Evolutionary conservation across 2,329 filamentous ascomycete species (phyloP).

Genomic region (Exophiala sideris): DNA sequence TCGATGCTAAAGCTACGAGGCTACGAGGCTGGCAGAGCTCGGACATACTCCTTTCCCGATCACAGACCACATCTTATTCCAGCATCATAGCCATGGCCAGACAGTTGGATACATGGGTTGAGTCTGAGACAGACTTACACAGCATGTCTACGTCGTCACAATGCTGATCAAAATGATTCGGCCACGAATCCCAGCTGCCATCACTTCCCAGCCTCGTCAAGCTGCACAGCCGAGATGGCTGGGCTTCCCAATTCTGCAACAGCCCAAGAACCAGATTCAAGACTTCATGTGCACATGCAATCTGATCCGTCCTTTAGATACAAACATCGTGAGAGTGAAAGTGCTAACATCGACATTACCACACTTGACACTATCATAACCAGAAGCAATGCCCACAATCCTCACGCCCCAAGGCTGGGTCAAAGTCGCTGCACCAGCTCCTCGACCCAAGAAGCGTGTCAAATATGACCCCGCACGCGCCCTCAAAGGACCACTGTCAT

Average conservation of each 20-base stretch:
- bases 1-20: no score
- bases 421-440: conserved; percentile 17
- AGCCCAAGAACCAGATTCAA: neutral
- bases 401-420: conserved; percentile 25
- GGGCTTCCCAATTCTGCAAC: neutral
- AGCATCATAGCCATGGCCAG: neutral
- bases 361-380: neutral
- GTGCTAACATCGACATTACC: neutral
- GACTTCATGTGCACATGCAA: neutral
- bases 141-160: neutral
- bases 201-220: neutral
- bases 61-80: conserved; percentile 3
- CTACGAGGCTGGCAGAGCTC: no score
- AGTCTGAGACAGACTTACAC: neutral
- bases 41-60: neutral
- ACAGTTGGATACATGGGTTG: neutral
- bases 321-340: neutral
- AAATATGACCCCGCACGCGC: conserved; percentile 8
- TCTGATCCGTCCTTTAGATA: neutral
- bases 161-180: neutral
- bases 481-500: conserved; percentile 18
- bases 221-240: conserved; percentile 1
- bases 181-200: neutral
- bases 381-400: conserved; percentile 18
- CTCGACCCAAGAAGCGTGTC: conserved; percentile 4